phyloP scores from a whole-genome alignment of 225 moss, liverwort and hornwort genomes.

The Antitrichia curtipendula region DNA sequence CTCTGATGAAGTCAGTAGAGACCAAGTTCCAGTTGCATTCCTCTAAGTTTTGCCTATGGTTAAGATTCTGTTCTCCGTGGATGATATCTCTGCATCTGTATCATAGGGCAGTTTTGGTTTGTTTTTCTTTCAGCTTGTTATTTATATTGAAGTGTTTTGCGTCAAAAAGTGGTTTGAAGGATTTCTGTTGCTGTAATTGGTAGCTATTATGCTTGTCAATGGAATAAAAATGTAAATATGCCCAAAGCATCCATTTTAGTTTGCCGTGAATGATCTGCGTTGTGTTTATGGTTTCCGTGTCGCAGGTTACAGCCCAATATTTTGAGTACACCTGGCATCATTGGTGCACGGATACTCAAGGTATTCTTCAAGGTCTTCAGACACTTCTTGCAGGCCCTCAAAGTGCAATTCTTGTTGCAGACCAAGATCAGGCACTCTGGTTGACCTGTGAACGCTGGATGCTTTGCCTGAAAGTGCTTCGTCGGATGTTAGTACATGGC shows the following conservation, averaged over 20 bases:
- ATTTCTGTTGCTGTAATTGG: not conserved
- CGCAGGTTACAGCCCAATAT: conserved; percentile 88
- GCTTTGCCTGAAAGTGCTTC: conserved; percentile 87
- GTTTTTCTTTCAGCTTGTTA: not conserved
- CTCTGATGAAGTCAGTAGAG: not conserved
- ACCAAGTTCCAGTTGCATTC: not conserved
- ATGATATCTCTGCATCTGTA: not conserved
- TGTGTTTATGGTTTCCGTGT: conserved; percentile 12
- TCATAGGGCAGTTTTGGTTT: not conserved
- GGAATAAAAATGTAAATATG: not conserved
- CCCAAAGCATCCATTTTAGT: not conserved
- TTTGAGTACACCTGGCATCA: conserved; percentile 98
- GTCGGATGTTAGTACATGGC: conserved; percentile 90
- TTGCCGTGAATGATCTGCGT: not conserved
- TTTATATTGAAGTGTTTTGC: not conserved
- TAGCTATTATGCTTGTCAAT: not conserved
- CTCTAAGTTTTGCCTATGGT: not conserved
- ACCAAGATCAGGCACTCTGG: conserved; percentile 80
- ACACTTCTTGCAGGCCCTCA: conserved; percentile 58
- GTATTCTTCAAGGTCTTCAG: conserved; percentile 82
- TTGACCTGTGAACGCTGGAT: conserved; percentile 98
- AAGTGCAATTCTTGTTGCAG: conserved; percentile 62
- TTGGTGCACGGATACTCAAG: conserved; percentile 90
- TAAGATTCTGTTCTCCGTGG: not conserved
- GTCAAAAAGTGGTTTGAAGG: not conserved